Conservation (phyloP, 1,284 basidiomycete species). For the Naganishia sp. region DNA sequence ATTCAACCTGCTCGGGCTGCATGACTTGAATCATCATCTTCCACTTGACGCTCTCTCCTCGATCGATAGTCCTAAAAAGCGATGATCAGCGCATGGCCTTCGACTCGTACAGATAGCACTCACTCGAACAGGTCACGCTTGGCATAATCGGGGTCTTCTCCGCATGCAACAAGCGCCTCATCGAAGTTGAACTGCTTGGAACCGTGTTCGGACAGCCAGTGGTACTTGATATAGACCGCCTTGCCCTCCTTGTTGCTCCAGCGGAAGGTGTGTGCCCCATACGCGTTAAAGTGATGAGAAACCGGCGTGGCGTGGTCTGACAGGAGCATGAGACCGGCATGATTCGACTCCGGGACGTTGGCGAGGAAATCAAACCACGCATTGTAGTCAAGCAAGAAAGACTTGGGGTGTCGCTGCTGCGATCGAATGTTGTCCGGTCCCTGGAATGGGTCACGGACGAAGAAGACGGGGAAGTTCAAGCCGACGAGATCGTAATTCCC, state of each 20-base stretch:
- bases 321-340: constrained; percentile 47
- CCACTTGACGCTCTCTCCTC: constrained; percentile 51
- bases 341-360: constrained; percentile 47
- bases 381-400: constrained; percentile 45
- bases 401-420: constrained; percentile 49
- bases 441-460: constrained; percentile 44
- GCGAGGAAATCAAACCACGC: constrained; percentile 52
- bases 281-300: constrained; percentile 43
- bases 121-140: constrained; percentile 52
- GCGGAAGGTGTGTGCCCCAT: constrained; percentile 42
- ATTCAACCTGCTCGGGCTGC: constrained; percentile 50
- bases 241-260: constrained; percentile 41
- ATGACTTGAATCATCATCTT: constrained; percentile 49
- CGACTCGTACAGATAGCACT: background rate
- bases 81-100: background rate
- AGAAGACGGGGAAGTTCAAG: constrained; percentile 45
- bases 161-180: constrained; percentile 47
- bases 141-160: constrained; percentile 54
- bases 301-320: constrained; percentile 48
- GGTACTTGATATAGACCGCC: constrained; percentile 43
- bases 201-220: constrained; percentile 41
- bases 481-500: constrained; percentile 49
- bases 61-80: constrained; percentile 45
- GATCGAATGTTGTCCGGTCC: constrained; percentile 49
- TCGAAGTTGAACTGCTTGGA: constrained; percentile 47